Conservation (phyloP, 495 filamentous ascomycete genomes). For the Podospora pseudoanserina region DNA sequence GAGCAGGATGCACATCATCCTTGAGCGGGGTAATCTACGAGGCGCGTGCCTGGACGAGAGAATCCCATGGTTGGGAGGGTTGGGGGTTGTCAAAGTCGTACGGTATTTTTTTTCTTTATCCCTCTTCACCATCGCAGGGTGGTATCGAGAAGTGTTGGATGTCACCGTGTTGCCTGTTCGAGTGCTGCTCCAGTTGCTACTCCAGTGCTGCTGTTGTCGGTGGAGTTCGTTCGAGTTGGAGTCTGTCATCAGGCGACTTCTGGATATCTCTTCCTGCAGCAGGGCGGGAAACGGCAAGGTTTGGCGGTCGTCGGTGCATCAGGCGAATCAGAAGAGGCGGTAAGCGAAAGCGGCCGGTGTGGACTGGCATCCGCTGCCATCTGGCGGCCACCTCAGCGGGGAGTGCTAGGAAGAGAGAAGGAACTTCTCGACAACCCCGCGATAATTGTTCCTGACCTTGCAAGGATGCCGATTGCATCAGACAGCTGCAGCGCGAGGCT, state of each 20-base stretch:
- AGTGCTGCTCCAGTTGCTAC: not conserved
- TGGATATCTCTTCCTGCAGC: slow-evolving; percentile 9
- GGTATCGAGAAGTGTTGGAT: not conserved
- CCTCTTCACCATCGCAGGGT: not conserved
- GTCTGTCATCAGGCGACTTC: slow-evolving; percentile 11
- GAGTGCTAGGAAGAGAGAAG: not conserved
- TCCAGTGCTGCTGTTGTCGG: slow-evolving; percentile 8
- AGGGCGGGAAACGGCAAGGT: not conserved
- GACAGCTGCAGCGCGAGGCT: not conserved
- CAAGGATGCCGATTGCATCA: slow-evolving; percentile 1
- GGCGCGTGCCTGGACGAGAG: not conserved
- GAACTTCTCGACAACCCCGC: slow-evolving; percentile 10
- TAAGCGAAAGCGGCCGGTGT: slow-evolving; percentile 32
- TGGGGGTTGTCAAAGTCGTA: not conserved
- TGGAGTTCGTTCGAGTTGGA: slow-evolving; percentile 7
- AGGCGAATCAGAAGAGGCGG: slow-evolving; percentile 29
- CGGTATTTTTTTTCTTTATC: too few species aligned
- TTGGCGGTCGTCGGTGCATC: slow-evolving; percentile 7
- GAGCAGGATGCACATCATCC: slow-evolving; percentile 6
- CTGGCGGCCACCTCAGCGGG: not conserved
- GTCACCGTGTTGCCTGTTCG: not conserved
- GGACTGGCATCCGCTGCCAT: not conserved
- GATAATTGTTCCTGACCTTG: slow-evolving; percentile 3
- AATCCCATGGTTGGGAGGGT: not conserved
- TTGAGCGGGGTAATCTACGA: slow-evolving; percentile 5